Evolutionary conservation across 1,284 basidiomycete genomes (phyloP).

Genomic region (Volvariella surrecta): DNA sequence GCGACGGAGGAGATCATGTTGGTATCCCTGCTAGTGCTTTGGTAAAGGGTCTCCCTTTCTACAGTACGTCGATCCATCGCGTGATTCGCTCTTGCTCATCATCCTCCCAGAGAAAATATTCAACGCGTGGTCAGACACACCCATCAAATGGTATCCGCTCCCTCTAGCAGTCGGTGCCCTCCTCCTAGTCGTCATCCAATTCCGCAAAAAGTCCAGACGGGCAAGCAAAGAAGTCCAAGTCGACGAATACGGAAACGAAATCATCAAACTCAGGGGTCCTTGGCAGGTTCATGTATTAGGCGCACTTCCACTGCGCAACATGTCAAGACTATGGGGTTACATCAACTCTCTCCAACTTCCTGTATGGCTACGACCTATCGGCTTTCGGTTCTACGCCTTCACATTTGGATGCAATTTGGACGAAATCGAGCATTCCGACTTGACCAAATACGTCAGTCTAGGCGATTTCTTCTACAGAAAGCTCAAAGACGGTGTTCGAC

Average conservation of each 20-base stretch:
- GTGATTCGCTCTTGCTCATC: slow-evolving; percentile 4
- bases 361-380: slow-evolving; percentile 88
- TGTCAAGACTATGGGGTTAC: slow-evolving; percentile 95
- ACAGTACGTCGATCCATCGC: slow-evolving; percentile 30
- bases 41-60: slow-evolving; percentile 33
- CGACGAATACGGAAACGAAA: slow-evolving; percentile 62
- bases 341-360: slow-evolving; percentile 89
- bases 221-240: slow-evolving; percentile 57
- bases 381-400: slow-evolving; percentile 79
- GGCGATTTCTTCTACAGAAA: slow-evolving; percentile 95
- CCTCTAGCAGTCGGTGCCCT: slow-evolving; percentile 89
- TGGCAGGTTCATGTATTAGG: slow-evolving; percentile 98
- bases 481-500: slow-evolving; percentile 76
- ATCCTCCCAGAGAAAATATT: slow-evolving; percentile 36
- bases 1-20: slow-evolving; percentile 17
- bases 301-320: slow-evolving; percentile 87
- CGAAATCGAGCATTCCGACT: slow-evolving; percentile 78
- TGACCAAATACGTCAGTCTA: slow-evolving; percentile 73
- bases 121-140: slow-evolving; percentile 82
- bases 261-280: slow-evolving; percentile 79
- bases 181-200: slow-evolving; percentile 79
- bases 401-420: slow-evolving; percentile 93
- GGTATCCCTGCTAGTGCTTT: slow-evolving; percentile 10
- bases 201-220: slow-evolving; percentile 49
- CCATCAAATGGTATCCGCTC: slow-evolving; percentile 93